Evolutionary conservation across 2,329 filamentous ascomycete species (phyloP), one percentile per base, ranked within the genome.

Genomic region (Pezicula radicicola): DNA sequence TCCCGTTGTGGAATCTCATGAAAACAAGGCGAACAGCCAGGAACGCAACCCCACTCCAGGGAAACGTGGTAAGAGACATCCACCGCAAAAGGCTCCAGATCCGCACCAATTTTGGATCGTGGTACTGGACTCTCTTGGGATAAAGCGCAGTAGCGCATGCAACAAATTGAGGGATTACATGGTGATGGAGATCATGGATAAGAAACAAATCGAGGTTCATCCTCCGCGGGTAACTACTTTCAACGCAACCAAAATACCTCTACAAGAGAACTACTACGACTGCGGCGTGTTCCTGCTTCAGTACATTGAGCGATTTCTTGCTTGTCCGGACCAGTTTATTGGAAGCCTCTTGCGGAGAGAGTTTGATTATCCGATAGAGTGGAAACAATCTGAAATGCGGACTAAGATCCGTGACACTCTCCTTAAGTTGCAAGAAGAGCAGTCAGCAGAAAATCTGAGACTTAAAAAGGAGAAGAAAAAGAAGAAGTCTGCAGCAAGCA

Each of bases 211-310:
- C 6, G 66, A 66, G 3, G 66, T 73, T 27, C 55, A 61, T 16
- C 63, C 66, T 30, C 52, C 61, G 2, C 48, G 53, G 16, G 49
- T 58, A 16, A 50, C 72, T 30, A 83, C 81, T 4, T 84, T 89
- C 75, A 91, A 84, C 37, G 89, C 89, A 4, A 87, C 81, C 54
- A 76, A 79, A 7, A 86, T 97, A 13, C 93, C 94, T 0, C 72
- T 80, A 55, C 94, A 99, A 68, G 72, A 82, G 46, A 97, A 99
- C 64, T 88, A 80, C 60, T 92, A 83, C 55, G 94, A 99, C 66
- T 99, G 94, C 63, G 94, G 94, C 8, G 74, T 97, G 0, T 99
- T 88, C 61, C 74, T 97, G 3, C 74, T 97, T 4, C 88, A 86
- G 2, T 99, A 97, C 63, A 77, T 96, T 49, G 81, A 91, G 58